Percentiles rank a stretch among this genome's conserved stretches.
phyloP scores from a whole-genome alignment of 371 early-diverging fungal species.

The Capniomyces stellatus region DNA sequence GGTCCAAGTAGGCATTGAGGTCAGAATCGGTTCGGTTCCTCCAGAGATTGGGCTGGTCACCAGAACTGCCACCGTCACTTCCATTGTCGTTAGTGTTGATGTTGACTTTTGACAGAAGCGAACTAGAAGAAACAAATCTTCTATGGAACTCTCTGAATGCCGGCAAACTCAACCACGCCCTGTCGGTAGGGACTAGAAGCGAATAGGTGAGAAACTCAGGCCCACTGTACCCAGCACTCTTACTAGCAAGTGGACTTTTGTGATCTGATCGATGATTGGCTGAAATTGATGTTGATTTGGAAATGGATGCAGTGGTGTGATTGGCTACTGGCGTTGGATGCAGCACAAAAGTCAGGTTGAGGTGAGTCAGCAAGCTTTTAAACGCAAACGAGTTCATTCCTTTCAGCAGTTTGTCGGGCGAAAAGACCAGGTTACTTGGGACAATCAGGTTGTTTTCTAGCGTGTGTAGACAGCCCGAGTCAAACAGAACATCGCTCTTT shows the following conservation, averaged over 20 bases:
- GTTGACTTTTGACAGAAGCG: slow-evolving; percentile 19
- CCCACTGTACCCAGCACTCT: too few species aligned
- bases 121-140: background rate
- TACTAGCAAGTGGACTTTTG: background rate
- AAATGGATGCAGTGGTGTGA: too few species aligned
- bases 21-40: slow-evolving; percentile 21
- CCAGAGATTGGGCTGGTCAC: slow-evolving; percentile 20
- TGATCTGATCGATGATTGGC: background rate
- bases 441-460: slow-evolving; percentile 14
- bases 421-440: slow-evolving; percentile 21
- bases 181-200: slow-evolving; percentile 23
- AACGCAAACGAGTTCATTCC: slow-evolving; percentile 24
- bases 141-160: slow-evolving; percentile 21
- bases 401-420: slow-evolving; percentile 19
- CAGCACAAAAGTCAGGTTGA: slow-evolving; percentile 22
- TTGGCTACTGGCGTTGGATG: background rate
- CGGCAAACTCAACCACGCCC: slow-evolving; percentile 21
- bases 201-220: slow-evolving; percentile 14
- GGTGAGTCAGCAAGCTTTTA: slow-evolving; percentile 17
- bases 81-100: background rate
- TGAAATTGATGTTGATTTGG: too few species aligned
- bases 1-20: slow-evolving; percentile 13
- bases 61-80: background rate
- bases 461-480: slow-evolving; percentile 20
- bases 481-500: slow-evolving; percentile 13